Percentiles rank a stretch among this genome's conserved stretches.
Conservation (phyloP, 306 rosid species). For the Cyamopsis tetragonoloba region DNA sequence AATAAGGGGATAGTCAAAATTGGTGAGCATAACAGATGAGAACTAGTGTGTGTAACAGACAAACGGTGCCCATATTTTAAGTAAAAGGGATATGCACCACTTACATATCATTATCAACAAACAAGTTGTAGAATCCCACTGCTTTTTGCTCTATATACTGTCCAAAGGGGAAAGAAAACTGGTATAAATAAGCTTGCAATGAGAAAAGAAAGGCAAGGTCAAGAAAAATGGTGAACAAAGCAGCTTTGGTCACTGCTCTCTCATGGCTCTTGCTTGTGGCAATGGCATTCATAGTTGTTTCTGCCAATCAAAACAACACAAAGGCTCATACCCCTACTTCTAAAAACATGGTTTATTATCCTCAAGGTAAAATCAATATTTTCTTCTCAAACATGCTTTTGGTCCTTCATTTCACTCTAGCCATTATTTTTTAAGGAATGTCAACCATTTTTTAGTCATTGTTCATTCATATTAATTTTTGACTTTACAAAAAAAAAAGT, state of each 20-base stretch:
- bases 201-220: not conserved
- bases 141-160: not conserved
- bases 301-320: slow-evolving; percentile 17
- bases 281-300: slow-evolving; percentile 15
- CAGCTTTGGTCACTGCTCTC: slow-evolving; percentile 18
- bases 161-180: not conserved
- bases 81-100: not conserved
- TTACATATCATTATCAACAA: not conserved
- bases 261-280: slow-evolving; percentile 22
- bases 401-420: no score
- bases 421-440: no score
- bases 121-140: slow-evolving; percentile 1
- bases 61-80: not conserved
- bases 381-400: no score
- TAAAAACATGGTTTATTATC: slow-evolving; percentile 29
- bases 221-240: slow-evolving; percentile 22
- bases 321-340: not conserved
- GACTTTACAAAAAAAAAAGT: no score
- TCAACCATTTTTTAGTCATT: no score
- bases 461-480: no score
- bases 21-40: slow-evolving; percentile 14
- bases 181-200: slow-evolving; percentile 11
- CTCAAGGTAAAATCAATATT: slow-evolving; percentile 28
- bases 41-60: slow-evolving; percentile 13
- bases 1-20: not conserved